Evolutionary conservation across 768 basidiomycete species (phyloP), one percentile per base, ranked within the genome.

Genomic region (Mrakia frigida): DNA sequence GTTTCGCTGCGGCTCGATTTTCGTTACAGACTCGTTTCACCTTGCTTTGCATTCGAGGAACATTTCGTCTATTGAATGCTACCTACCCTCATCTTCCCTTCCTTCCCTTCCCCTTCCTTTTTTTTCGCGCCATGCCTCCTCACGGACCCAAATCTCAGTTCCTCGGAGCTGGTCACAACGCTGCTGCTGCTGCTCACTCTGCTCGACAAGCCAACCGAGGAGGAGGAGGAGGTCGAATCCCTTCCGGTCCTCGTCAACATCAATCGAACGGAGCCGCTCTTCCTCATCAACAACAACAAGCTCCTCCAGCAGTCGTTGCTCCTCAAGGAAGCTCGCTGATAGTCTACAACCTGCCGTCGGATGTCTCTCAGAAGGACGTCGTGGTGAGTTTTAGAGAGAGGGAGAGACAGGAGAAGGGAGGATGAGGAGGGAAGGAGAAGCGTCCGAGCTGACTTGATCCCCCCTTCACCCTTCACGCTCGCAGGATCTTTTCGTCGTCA

Each of bases 361-460:
- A 68, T 39, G 65, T 68, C 14, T 43, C 65, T 0, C 25, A 68
- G 35, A 68, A 68, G 25, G 65, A 68, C n/a, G 65, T 68, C 37
- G 65, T 68, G 21, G 65, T 68, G 37, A 68, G 65, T 41, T 25
- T 7, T 25, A 25, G 25, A 3, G 56, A n/a, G 28, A 28, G 56
- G 9, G 13, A 25, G 56, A 56, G n/a, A 28, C 3, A 28, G 4
- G 21, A 18, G 16, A 14, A 14, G 16, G 37, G 35, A 6, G 14
- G 37, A 39, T 25, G 9, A 33, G n/a, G 28, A 39, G 39, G 39
- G 37, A n/a, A 65, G 21, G 18, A 18, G 25, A 37, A n/a, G 21
- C 6, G 13, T 2, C n/a, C 37, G 65, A 68, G 63, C 63, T 65
- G 63, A 65, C 31, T 33, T 33, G 23, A n/a, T 25, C 37, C n/a